Conservation (phyloP, 805 yeast genomes). For the Sugiyamaella lignohabitans region DNA sequence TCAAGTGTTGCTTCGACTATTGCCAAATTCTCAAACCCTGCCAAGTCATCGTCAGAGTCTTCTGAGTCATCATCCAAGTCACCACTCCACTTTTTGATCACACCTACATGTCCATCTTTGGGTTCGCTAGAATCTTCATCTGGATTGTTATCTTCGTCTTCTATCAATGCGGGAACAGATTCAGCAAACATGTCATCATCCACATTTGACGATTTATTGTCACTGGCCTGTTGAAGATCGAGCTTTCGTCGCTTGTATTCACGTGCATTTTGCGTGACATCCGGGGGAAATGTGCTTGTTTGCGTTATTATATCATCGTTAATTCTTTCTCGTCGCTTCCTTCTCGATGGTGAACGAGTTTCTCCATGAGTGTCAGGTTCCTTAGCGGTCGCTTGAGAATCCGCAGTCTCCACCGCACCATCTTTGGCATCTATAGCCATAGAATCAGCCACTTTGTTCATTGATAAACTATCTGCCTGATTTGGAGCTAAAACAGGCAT, state of each 20-base stretch:
- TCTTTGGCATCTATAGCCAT: background rate
- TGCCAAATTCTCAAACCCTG: constrained; percentile 11
- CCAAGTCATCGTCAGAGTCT: constrained; percentile 4
- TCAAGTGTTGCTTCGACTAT: constrained; percentile 15
- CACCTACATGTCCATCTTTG: too few relatives aligned
- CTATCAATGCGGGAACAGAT: background rate
- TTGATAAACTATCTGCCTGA: too few relatives aligned
- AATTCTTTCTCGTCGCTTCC: background rate
- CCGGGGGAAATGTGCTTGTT: background rate
- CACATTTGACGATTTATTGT: too few relatives aligned
- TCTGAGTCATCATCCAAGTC: background rate
- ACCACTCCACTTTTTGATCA: background rate
- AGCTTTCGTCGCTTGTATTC: background rate
- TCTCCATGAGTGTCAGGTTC: background rate
- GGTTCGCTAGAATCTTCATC: background rate
- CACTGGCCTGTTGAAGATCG: too few relatives aligned
- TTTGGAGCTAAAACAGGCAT: too few relatives aligned
- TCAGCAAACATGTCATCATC: background rate
- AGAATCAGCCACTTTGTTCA: too few relatives aligned
- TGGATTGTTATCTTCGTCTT: background rate
- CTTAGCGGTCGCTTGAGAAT: too few relatives aligned
- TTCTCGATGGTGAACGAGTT: background rate
- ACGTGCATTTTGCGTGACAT: background rate
- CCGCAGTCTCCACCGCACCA: too few relatives aligned
- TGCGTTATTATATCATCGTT: background rate